Conservation (phyloP, 306 rosid species). For the Potentilla sterilis region DNA sequence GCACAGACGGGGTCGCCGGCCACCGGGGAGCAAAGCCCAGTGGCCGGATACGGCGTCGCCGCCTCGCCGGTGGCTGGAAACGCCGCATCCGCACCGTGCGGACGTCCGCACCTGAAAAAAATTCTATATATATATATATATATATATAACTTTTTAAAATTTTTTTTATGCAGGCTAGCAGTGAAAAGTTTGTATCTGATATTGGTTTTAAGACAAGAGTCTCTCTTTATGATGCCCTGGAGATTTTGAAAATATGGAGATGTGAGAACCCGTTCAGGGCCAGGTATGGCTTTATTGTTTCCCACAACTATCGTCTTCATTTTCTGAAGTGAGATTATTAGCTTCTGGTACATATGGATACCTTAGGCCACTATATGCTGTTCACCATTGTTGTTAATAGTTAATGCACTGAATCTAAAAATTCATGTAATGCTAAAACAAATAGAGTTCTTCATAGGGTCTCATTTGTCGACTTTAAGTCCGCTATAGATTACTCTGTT, state of each 20-base stretch:
- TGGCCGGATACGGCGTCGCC: too few species aligned
- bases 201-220: slow-evolving; percentile 83
- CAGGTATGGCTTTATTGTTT: slow-evolving; percentile 46
- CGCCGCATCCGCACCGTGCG: too few species aligned
- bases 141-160: background rate
- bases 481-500: background rate
- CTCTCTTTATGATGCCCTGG: slow-evolving; percentile 58
- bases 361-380: background rate
- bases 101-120: too few species aligned
- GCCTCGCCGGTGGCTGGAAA: too few species aligned
- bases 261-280: slow-evolving; percentile 52
- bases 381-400: background rate
- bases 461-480: background rate
- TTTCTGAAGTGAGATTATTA: background rate
- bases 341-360: background rate
- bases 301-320: slow-evolving; percentile 7
- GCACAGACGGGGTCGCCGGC: too few species aligned
- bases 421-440: background rate
- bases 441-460: background rate
- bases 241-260: slow-evolving; percentile 63
- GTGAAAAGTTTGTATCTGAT: slow-evolving; percentile 54
- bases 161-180: slow-evolving; percentile 55
- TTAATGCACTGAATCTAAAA: background rate
- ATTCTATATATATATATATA: too few species aligned
- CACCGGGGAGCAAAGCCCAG: too few species aligned